Conservation (phyloP, 192 early-diverging fungal genomes). For the Backusella tuberculispora region DNA sequence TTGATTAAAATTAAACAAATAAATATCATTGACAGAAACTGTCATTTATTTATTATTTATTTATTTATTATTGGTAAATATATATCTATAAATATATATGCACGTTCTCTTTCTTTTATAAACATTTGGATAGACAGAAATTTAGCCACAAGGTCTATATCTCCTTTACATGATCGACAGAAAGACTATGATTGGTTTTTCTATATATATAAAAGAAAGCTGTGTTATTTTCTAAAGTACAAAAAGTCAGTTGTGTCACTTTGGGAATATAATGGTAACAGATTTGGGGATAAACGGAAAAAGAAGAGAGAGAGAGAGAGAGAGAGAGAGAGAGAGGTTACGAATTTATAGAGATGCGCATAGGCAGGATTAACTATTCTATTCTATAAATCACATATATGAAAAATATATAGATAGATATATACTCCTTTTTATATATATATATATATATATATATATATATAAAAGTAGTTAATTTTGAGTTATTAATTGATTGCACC, state of each 20-base stretch:
- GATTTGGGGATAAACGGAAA: conserved; percentile 1
- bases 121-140: not conserved
- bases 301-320: too few relatives aligned
- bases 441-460: too few relatives aligned
- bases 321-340: not conserved
- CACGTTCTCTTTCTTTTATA: too few relatives aligned
- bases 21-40: not conserved
- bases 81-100: too few relatives aligned
- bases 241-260: not conserved
- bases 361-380: not conserved
- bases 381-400: not conserved
- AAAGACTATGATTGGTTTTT: not conserved
- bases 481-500: not conserved
- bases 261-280: not conserved
- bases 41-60: not conserved
- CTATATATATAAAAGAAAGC: not conserved
- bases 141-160: not conserved
- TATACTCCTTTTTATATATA: not conserved
- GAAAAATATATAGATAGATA: not conserved
- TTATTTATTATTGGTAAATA: not conserved
- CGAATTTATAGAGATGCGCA: not conserved
- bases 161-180: conserved; percentile 8
- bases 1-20: not conserved
- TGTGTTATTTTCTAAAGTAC: not conserved
- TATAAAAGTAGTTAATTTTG: not conserved